These are phyloP conservation scores for Auricularia cornea DNA, from an alignment of 768 basidiomycete genomes.

Conservation along the genomic window DNA sequence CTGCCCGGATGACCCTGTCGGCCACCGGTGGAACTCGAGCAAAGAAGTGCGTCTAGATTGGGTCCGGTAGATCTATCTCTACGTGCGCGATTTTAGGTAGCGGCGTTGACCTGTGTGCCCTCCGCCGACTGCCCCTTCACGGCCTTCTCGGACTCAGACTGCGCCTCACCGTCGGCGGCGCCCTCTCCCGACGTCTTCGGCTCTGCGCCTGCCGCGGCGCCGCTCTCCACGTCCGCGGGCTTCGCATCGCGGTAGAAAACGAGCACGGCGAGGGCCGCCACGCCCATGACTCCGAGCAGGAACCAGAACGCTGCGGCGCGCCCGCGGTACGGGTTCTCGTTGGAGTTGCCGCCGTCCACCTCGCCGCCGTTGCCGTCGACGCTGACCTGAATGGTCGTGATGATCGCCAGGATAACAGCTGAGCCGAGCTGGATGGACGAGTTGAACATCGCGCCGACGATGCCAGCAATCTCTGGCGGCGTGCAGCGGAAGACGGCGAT, in stretches of 20 bases:
- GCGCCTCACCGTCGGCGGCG: background rate
- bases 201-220: background rate
- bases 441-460: slow-evolving; percentile 11
- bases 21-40: no score
- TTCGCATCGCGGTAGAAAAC: slow-evolving; percentile 1
- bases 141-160: no score
- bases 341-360: slow-evolving; percentile 14
- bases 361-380: slow-evolving; percentile 11
- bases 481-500: slow-evolving; percentile 6
- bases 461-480: slow-evolving; percentile 8
- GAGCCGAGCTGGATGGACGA: slow-evolving; percentile 7
- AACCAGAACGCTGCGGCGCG: slow-evolving; percentile 7
- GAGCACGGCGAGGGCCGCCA: background rate
- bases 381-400: slow-evolving; percentile 3
- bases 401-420: slow-evolving; percentile 6
- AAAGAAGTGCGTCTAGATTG: no score
- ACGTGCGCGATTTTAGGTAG: no score
- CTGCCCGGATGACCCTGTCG: no score
- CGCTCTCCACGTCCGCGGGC: background rate
- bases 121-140: no score
- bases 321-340: slow-evolving; percentile 1
- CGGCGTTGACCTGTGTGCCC: no score
- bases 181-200: background rate
- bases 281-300: slow-evolving; percentile 2
- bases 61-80: no score